These are phyloP conservation scores for Paracoccidioides brasiliensis DNA, from an alignment of 2,329 filamentous ascomycete genomes.

Conservation along the genomic window DNA sequence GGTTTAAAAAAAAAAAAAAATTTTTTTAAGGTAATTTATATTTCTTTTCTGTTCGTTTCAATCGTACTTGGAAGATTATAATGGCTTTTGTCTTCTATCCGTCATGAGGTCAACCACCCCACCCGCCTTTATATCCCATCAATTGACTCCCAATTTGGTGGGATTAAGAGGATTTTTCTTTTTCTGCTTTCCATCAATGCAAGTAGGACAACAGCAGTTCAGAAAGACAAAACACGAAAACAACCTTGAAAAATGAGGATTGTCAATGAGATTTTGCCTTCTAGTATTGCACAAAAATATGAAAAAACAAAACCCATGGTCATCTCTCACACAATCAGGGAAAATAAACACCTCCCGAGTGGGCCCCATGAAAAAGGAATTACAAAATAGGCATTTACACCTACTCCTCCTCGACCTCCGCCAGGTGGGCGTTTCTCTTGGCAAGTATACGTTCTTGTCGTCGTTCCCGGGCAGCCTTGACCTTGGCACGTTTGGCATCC, in stretches of 20 bases:
- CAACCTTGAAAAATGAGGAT: not conserved
- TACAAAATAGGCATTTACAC: constrained; percentile 2
- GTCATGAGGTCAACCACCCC: not conserved
- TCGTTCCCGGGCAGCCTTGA: constrained; percentile 98
- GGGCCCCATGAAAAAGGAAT: constrained; percentile 2
- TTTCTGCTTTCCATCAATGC: not conserved
- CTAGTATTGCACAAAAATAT: not conserved
- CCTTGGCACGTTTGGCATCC: constrained; percentile 99
- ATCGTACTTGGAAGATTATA: not conserved
- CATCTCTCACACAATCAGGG: constrained; percentile 1
- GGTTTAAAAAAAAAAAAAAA: not conserved
- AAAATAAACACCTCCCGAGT: constrained; percentile 3
- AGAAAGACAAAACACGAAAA: not conserved
- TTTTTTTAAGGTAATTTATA: not conserved
- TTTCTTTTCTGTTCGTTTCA: not conserved
- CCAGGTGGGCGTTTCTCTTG: constrained; percentile 80
- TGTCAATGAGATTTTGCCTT: constrained; percentile 1
- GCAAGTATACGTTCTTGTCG: constrained; percentile 80
- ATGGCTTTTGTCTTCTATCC: not conserved
- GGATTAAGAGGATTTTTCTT: not conserved
- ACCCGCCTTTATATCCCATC: not conserved
- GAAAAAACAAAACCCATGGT: not conserved
- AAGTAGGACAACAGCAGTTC: not conserved
- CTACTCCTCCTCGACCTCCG: constrained; percentile 45
- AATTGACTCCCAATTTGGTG: not conserved